Evolutionary conservation across 345 rosid species (phyloP), one percentile per base, ranked within the genome.

Genomic region (Sonneratia caseolaris): DNA sequence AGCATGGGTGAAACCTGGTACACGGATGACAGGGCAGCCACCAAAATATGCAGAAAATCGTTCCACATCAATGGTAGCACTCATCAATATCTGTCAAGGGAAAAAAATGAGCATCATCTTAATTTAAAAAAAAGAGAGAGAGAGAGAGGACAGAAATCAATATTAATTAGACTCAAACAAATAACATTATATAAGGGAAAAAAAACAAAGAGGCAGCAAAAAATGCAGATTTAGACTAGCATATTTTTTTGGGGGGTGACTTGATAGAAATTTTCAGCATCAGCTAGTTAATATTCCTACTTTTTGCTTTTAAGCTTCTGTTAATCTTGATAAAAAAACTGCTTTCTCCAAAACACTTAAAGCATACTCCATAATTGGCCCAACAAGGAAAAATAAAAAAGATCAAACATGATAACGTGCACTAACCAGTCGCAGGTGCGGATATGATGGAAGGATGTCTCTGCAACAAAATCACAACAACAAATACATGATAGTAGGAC

Each of bases 21-120:
- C 95, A 64, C 80, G 77, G 73, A 94, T 87, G 71, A 94, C 74
- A 24, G 97, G 97, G 83, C 97, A 94, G 77, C 96, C 93, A 51
- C 95, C 98, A 88, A 94, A 94, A 84, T 94, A 94, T 75, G 84
- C 87, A 6, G 96, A 87, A 84, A 94, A 91, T 73, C 93, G 82
- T 70, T 84, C 98, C 65, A 96, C 87, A 82, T 94, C 93, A 37
- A 94, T 86, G 19, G 98, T 94, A 64, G 98, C 98, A 83, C 98
- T 94, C 98, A 94, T 94, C 71, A 94, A 73, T 78, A 94, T 81
- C 98, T 91, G 86, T 75, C 14, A 32, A 65, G 71, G 68, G 43
- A 75, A 15, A 51, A 49, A 73, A 9, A 47, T 47, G 57, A 74
- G 5, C 24, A 35, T 56, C 64, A 68, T 61, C 66, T 71, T 62